phyloP scores from a whole-genome alignment of 495 filamentous ascomycete species.

The Emericellopsis terricola region DNA sequence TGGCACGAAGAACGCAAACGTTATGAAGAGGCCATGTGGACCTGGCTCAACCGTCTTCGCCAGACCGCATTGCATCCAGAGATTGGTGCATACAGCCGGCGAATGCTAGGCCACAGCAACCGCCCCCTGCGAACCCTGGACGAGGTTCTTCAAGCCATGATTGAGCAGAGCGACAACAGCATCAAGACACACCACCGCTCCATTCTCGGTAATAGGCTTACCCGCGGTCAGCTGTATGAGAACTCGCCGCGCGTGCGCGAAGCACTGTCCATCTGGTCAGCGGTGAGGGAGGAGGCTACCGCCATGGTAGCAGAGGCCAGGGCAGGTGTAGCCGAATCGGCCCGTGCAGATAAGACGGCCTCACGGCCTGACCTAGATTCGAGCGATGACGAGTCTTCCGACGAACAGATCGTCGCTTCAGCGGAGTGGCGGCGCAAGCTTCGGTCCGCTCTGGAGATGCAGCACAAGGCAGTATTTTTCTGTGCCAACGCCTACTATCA shows the following conservation, averaged over 20 bases:
- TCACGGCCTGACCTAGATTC: constrained; percentile 14
- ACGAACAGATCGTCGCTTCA: constrained; percentile 12
- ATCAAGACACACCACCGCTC: constrained; percentile 49
- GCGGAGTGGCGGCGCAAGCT: constrained; percentile 47
- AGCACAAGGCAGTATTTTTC: constrained; percentile 74
- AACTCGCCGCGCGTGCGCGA: constrained; percentile 31
- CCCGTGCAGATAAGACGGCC: constrained; percentile 6
- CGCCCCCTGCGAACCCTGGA: constrained; percentile 60
- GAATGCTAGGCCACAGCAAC: constrained; percentile 41
- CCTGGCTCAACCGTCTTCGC: constrained; percentile 37
- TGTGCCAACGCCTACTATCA: constrained; percentile 68
- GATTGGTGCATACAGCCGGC: constrained; percentile 47
- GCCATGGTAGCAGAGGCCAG: constrained; percentile 46
- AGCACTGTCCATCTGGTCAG: constrained; percentile 49
- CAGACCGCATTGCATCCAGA: constrained; percentile 79
- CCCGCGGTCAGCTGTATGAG: constrained; percentile 57
- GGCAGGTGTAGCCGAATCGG: constrained; percentile 18
- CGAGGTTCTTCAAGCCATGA: constrained; percentile 77
- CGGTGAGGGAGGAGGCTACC: constrained; percentile 33
- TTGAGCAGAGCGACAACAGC: constrained; percentile 52
- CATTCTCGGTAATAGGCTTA: constrained; percentile 39
- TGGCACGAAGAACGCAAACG: constrained; percentile 51
- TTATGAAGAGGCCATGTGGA: constrained; percentile 44
- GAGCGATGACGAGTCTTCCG: constrained; percentile 14
- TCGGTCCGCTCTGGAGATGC: constrained; percentile 53